A percentile compares a stretch with the other conserved stretches of the same genome.
These are phyloP conservation scores for Schizosaccharomyces versatilis DNA, from an alignment of 1,139 yeast genomes.

Conservation along the genomic window DNA sequence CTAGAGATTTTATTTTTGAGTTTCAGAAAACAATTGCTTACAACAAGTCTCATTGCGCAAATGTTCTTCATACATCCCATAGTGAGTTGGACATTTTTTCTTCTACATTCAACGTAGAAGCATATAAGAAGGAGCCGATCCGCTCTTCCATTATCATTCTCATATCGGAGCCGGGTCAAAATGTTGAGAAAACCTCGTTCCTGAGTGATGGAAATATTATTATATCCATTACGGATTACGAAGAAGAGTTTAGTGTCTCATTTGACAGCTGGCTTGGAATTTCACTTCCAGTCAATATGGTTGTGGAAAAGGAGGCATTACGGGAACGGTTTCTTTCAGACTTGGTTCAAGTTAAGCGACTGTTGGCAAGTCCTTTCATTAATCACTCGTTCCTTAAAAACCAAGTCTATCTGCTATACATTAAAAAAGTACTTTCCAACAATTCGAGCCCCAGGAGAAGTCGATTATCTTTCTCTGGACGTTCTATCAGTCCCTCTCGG, in stretches of 20 bases:
- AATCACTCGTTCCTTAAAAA: neutral
- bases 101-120: neutral
- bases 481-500: neutral
- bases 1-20: neutral
- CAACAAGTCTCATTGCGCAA: neutral
- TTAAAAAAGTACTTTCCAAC: neutral
- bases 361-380: neutral
- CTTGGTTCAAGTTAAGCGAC: neutral
- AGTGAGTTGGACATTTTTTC: neutral
- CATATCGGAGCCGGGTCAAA: neutral
- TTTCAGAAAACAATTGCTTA: neutral
- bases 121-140: neutral
- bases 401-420: neutral
- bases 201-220: neutral
- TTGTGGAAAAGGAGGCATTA: neutral
- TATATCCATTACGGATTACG: neutral
- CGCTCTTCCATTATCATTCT: neutral
- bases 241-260: neutral
- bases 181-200: neutral
- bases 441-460: neutral
- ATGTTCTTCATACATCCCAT: neutral
- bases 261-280: neutral
- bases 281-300: neutral
- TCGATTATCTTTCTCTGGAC: neutral
- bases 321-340: neutral